phyloP scores from a whole-genome alignment of 441 rosid genomes.

The Croton setiger region DNA sequence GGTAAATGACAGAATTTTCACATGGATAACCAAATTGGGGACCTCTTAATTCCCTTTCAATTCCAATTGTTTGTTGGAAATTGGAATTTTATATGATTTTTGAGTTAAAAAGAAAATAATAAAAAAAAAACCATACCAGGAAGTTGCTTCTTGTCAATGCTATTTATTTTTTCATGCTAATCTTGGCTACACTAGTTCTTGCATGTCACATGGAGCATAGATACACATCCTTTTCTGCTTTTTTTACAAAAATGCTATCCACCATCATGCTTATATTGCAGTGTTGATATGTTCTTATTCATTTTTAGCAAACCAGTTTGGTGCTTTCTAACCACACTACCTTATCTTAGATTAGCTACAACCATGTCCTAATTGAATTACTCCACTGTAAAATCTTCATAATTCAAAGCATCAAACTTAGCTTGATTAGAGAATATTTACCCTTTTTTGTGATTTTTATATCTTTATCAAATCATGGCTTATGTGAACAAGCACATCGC shows the following conservation, averaged over 20 bases:
- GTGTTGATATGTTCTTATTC: slow-evolving; percentile 25
- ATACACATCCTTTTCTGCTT: slow-evolving; percentile 25
- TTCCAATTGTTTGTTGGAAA: slow-evolving; percentile 22
- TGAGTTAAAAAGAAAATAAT: slow-evolving; percentile 13
- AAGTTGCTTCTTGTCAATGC: slow-evolving; percentile 19
- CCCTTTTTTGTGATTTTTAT: slow-evolving; percentile 7
- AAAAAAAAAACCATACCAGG: slow-evolving; percentile 15
- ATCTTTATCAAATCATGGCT: slow-evolving; percentile 15
- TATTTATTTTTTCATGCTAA: slow-evolving; percentile 23
- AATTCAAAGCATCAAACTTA: not conserved
- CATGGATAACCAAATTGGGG: slow-evolving; percentile 23
- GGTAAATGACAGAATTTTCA: slow-evolving; percentile 24
- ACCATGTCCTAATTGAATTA: slow-evolving; percentile 1
- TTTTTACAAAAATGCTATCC: slow-evolving; percentile 14
- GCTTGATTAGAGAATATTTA: slow-evolving; percentile 23
- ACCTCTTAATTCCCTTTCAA: slow-evolving; percentile 24
- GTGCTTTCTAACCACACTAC: slow-evolving; percentile 20
- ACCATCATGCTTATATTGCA: slow-evolving; percentile 5
- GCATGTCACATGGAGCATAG: slow-evolving; percentile 38
- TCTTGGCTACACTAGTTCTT: slow-evolving; percentile 15
- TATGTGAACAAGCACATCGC: slow-evolving; percentile 6
- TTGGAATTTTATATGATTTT: slow-evolving; percentile 14
- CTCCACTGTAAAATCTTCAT: slow-evolving; percentile 8
- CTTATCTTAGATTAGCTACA: slow-evolving; percentile 6
- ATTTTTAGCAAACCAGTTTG: slow-evolving; percentile 29